Percentiles rank a stretch among this genome's conserved stretches.
phyloP scores from a whole-genome alignment of 768 basidiomycete species.

The Phanerochaete carnosa region DNA sequence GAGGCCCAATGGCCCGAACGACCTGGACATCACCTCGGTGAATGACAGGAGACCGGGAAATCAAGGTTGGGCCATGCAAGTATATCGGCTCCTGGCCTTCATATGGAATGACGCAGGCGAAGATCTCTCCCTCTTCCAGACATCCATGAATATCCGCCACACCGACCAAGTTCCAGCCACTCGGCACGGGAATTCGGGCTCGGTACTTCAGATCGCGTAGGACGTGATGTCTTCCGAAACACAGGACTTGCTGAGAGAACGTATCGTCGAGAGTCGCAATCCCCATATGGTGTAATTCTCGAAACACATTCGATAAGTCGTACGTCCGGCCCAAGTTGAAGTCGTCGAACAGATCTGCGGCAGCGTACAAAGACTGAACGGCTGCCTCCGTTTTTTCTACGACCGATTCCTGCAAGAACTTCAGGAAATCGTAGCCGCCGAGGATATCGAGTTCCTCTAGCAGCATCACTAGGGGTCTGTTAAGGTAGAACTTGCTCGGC shows the following conservation, averaged over 20 bases:
- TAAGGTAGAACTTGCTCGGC: constrained; percentile 49
- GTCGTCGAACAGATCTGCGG: constrained; percentile 47
- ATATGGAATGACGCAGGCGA: constrained; percentile 42
- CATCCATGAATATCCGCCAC: constrained; percentile 59
- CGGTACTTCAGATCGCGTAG: constrained; percentile 55
- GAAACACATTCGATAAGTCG: constrained; percentile 47
- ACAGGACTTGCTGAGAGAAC: constrained; percentile 47
- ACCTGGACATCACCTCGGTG: constrained; percentile 69
- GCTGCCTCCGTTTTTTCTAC: constrained; percentile 40
- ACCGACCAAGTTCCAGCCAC: constrained; percentile 60
- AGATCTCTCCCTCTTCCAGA: constrained; percentile 51
- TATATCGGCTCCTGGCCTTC: constrained; percentile 31
- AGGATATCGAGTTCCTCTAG: constrained; percentile 50
- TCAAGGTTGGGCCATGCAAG: constrained; percentile 49
- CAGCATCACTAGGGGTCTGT: constrained; percentile 63
- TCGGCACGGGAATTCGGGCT: constrained; percentile 60
- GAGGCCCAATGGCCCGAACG: constrained; percentile 56
- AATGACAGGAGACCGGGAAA: constrained; percentile 66
- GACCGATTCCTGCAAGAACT: constrained; percentile 33
- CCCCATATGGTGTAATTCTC: constrained; percentile 41
- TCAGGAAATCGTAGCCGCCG: constrained; percentile 48
- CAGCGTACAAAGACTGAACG: constrained; percentile 34
- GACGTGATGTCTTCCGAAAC: constrained; percentile 50
- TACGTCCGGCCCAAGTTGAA: constrained; percentile 55
- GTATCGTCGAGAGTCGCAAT: constrained; percentile 33